Evolutionary conservation across 306 rosid genomes (phyloP).

Genomic region (Quillaja saponaria): DNA sequence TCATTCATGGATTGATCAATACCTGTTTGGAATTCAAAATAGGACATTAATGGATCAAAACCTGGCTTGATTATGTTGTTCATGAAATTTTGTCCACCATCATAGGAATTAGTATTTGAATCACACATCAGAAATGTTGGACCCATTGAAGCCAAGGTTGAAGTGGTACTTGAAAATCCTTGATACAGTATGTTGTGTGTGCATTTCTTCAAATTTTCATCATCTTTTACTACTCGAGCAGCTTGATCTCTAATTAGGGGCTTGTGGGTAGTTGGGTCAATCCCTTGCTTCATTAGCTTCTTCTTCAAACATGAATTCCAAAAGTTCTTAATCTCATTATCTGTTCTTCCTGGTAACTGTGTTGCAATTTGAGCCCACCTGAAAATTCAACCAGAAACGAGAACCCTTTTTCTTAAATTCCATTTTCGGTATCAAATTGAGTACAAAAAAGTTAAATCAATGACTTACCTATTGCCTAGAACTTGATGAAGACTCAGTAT

Average conservation of each 20-base stretch:
- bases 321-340: conserved; percentile 89
- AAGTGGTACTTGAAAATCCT: conserved; percentile 16
- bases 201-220: conserved; percentile 32
- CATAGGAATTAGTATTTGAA: conserved; percentile 37
- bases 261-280: conserved; percentile 89
- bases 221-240: conserved; percentile 36
- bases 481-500: conserved; percentile 79
- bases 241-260: conserved; percentile 45
- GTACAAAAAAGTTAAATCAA: neutral
- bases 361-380: conserved; percentile 99
- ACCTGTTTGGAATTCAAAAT: conserved; percentile 50
- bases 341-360: conserved; percentile 95
- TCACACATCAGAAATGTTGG: conserved; percentile 57
- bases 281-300: conserved; percentile 92
- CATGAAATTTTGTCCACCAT: conserved; percentile 39
- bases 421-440: neutral
- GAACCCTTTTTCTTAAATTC: too few relatives aligned
- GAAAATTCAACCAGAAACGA: conserved; percentile 18
- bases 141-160: conserved; percentile 46
- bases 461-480: conserved; percentile 73
- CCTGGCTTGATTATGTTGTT: conserved; percentile 32
- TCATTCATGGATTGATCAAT: conserved; percentile 33
- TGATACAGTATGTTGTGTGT: conserved; percentile 28
- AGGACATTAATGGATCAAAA: conserved; percentile 55
- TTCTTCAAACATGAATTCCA: conserved; percentile 96